Base-by-base conservation (phyloP, 225 moss, liverwort and hornwort genomes). In the Takakia lepidozioides region DNA sequence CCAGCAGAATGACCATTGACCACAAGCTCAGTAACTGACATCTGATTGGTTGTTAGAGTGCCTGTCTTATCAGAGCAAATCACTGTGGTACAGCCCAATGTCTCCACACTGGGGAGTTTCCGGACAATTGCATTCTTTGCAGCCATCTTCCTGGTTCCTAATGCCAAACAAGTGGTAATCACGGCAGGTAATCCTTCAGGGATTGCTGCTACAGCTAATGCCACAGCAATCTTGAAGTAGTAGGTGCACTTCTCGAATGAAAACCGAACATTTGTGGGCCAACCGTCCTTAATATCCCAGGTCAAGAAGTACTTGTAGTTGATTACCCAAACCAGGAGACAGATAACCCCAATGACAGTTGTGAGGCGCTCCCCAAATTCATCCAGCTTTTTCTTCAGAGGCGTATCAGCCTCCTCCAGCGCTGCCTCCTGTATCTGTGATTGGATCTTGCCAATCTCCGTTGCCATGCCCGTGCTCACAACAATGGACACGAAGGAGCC, bases 371-470 rank as follows among this genome's bases (percentile, higher is more conserved):
- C 78, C 6, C 89, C 93, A 47, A 95, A 95, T 56, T 95, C 89
- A 52, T 95, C 89, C 64, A 95, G 29, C 59, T 95, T 95, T 63
- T 86, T 86, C 44, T 84, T 95, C 54, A 95, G 27, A 27, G 93
- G 93, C 0, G 93, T 95, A 29, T 95, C 93, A 9, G 78, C 72
- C 28, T 95, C 93, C 55, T 95, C 93, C 1, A 82, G 74, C 16
- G 93, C 62, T 30, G 93, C 93, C 64, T 86, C 89, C 46, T 89
- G 93, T 54, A 95, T 95, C 59, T 95, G 93, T 23, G 70, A 79
- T 35, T 95, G 93, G 46, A 95, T 89, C 71, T 95, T 95, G 7
- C 93, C 93, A 56, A 95, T 95, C 68, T 95, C 93, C n/a, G 89
- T 95, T 18, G 39, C 56, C 93, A 95, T 95, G 39, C 93, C 93